Percentiles rank a stretch among this genome's conserved stretches.
These are phyloP conservation scores for Rhododendron henanense DNA, from an alignment of 148 eudicot species.

Conservation along the genomic window DNA sequence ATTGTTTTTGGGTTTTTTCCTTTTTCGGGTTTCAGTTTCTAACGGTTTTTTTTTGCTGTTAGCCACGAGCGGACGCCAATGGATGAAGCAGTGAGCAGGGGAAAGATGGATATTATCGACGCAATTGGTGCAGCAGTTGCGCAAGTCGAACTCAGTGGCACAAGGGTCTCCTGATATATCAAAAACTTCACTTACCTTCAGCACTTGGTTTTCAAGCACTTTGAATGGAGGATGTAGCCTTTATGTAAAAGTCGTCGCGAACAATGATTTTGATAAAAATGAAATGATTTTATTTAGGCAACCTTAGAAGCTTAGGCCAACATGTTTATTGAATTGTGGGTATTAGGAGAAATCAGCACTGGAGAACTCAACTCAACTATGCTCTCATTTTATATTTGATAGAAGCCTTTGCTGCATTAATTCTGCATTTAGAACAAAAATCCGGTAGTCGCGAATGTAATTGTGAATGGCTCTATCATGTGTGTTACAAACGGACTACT, in stretches of 20 bases:
- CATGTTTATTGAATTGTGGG: not conserved
- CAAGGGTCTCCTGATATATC: slow-evolving; percentile 37
- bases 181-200: not conserved
- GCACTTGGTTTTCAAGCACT: not conserved
- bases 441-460: not conserved
- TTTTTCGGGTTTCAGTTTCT: not conserved
- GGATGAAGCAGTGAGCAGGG: slow-evolving; percentile 58
- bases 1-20: not conserved
- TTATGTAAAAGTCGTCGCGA: not conserved
- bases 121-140: slow-evolving; percentile 59
- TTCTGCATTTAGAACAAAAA: not conserved
- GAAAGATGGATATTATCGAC: slow-evolving; percentile 63
- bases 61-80: slow-evolving; percentile 79
- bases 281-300: not conserved
- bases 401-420: not conserved
- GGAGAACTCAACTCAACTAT: not conserved
- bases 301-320: not conserved
- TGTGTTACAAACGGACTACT: not conserved
- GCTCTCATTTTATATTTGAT: not conserved
- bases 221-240: not conserved
- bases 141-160: slow-evolving; percentile 50
- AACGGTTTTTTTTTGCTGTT: not conserved
- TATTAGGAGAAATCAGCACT: not conserved
- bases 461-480: no score
- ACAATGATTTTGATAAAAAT: not conserved